These are phyloP conservation scores for Pichia scutulata DNA, from an alignment of 805 yeast species.

Conservation along the genomic window DNA sequence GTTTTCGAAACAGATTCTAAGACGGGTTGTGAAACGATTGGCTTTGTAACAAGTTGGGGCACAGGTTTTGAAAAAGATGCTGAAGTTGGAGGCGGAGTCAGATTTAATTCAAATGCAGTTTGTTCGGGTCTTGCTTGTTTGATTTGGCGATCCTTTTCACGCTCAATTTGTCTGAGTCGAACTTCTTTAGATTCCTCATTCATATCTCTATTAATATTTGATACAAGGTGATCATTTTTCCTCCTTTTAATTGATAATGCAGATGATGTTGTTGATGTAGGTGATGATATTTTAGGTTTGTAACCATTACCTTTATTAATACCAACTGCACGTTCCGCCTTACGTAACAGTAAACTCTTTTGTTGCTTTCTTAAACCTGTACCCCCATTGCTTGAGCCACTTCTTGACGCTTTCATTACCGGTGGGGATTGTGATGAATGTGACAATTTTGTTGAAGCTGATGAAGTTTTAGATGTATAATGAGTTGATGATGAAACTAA, in stretches of 20 bases:
- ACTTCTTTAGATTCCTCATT: not conserved
- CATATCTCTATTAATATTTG: not conserved
- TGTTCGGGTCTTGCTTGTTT: slow-evolving; percentile 15
- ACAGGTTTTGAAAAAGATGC: not conserved
- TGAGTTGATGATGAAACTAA: not conserved
- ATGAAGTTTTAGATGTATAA: not conserved
- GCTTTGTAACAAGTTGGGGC: not conserved
- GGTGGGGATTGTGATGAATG: not conserved
- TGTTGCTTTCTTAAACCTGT: slow-evolving; percentile 9
- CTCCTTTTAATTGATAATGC: not conserved
- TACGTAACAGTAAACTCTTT: slow-evolving; percentile 17
- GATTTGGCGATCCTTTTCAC: slow-evolving; percentile 8
- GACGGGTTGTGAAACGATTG: not conserved
- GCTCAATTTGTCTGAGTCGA: not conserved
- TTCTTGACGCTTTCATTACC: not conserved
- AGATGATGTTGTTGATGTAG: not conserved
- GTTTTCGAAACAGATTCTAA: not conserved
- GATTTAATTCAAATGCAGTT: slow-evolving; percentile 1
- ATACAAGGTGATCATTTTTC: not conserved
- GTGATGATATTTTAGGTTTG: not conserved
- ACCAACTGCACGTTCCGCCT: slow-evolving; percentile 17
- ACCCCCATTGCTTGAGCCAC: slow-evolving; percentile 6
- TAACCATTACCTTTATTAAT: slow-evolving; percentile 2
- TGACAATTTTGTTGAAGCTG: not conserved
- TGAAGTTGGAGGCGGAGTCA: slow-evolving; percentile 1